phyloP scores from a whole-genome alignment of 768 basidiomycete species.

The Termitomyces sp. region DNA sequence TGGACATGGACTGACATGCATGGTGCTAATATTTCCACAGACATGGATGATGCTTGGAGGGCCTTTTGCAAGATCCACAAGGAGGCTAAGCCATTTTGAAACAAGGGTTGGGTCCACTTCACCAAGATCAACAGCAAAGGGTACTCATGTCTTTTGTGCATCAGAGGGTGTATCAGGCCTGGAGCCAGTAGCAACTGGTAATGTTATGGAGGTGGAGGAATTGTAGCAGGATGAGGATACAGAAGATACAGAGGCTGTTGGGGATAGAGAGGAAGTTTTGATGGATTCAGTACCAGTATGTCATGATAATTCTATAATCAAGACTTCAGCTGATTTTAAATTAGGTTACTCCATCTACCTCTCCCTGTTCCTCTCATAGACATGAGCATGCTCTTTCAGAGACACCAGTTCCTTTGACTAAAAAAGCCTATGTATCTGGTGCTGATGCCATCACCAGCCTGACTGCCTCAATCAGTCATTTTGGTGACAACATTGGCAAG shows the following conservation, averaged over 20 bases:
- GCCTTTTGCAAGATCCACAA: slow-evolving; percentile 2
- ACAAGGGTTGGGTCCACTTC: slow-evolving; percentile 20
- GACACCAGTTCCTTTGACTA: neutral
- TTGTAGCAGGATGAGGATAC: no score
- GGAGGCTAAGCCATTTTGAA: slow-evolving; percentile 17
- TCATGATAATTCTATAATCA: neutral
- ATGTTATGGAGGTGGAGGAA: no score
- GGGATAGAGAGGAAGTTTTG: neutral
- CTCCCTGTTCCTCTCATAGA: neutral
- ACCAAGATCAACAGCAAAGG: slow-evolving; percentile 8
- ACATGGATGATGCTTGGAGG: slow-evolving; percentile 11
- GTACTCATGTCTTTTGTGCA: slow-evolving; percentile 10
- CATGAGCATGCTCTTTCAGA: neutral
- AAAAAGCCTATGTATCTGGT: neutral
- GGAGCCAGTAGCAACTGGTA: no score
- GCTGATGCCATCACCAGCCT: neutral
- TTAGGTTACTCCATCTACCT: slow-evolving; percentile 1
- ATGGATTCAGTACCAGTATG: neutral
- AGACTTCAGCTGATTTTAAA: neutral
- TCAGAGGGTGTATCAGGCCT: neutral
- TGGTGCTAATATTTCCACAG: slow-evolving; percentile 12
- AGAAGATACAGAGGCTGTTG: neutral
- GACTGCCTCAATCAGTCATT: neutral
- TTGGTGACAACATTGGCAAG: slow-evolving; percentile 1
- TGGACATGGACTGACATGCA: slow-evolving; percentile 22